Conservation (phyloP, 257 asterid species). For the Nicotiana otophora region DNA sequence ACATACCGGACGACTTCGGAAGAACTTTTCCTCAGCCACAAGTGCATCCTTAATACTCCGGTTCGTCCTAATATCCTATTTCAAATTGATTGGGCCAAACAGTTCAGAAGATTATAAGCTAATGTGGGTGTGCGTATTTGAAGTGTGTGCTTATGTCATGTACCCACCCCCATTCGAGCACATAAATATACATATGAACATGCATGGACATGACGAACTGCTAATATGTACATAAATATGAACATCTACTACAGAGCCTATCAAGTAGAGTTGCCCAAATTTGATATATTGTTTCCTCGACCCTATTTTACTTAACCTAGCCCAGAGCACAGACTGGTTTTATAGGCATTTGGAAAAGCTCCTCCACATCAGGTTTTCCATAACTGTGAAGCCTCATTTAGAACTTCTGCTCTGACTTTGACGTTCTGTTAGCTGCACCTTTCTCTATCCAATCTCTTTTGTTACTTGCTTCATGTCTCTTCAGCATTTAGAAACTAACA, state of each 20-base stretch:
- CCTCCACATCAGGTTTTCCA: not conserved
- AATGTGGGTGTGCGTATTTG: not conserved
- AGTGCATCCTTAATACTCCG: conserved; percentile 89
- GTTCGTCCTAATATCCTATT: conserved; percentile 69
- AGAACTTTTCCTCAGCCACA: conserved; percentile 85
- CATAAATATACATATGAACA: not conserved
- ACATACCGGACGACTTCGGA: conserved; percentile 75
- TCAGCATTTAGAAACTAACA: too few relatives aligned
- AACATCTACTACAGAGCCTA: not conserved
- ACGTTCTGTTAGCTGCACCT: not conserved
- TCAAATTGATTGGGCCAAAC: not conserved
- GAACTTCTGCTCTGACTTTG: not conserved
- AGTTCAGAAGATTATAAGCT: not conserved
- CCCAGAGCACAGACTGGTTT: not conserved
- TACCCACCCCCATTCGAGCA: not conserved
- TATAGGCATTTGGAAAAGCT: not conserved
- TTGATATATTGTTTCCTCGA: not conserved
- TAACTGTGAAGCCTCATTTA: not conserved
- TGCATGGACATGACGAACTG: not conserved
- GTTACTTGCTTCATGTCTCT: not conserved
- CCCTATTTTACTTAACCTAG: not conserved
- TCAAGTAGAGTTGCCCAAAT: not conserved
- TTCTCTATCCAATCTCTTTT: not conserved
- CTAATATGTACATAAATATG: not conserved
- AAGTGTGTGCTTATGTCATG: not conserved